Conservation (phyloP, 345 rosid species). For the Gynandropsis gynandra region DNA sequence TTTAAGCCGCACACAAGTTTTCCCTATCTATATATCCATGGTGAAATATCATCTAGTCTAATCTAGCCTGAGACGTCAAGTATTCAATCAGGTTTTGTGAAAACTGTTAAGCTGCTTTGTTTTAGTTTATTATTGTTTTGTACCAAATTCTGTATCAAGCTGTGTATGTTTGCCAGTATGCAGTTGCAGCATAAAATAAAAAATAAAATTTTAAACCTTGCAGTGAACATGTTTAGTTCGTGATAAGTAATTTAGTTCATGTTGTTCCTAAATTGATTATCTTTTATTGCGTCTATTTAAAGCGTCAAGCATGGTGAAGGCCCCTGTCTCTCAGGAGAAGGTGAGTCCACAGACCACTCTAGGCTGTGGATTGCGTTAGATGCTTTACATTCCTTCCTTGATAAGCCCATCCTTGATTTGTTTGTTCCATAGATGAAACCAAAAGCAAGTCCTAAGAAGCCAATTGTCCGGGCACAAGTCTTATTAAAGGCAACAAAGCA, state of each 20-base stretch:
- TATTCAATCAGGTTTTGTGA: background rate
- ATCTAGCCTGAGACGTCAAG: background rate
- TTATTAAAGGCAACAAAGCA: constrained; percentile 41
- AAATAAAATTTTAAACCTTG: no score
- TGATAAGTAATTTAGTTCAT: background rate
- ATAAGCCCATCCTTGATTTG: constrained; percentile 16
- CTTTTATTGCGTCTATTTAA: constrained; percentile 12
- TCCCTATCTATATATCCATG: background rate
- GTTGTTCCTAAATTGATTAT: constrained; percentile 2
- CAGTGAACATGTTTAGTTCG: background rate
- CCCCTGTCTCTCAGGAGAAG: constrained; percentile 35
- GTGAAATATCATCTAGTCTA: background rate
- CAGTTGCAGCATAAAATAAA: background rate
- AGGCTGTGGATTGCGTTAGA: constrained; percentile 2
- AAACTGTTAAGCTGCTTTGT: background rate
- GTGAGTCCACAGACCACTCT: constrained; percentile 31
- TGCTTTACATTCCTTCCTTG: constrained; percentile 11
- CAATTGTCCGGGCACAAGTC: constrained; percentile 35
- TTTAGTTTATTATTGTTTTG: constrained; percentile 1
- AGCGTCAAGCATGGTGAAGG: constrained; percentile 44
- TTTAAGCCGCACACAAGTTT: background rate
- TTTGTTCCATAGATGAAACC: constrained; percentile 35
- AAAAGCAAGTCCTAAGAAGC: constrained; percentile 43
- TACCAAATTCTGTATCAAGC: constrained; percentile 5
- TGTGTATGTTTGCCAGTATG: background rate